phyloP scores from a whole-genome alignment of 2,329 filamentous ascomycete species.

The Cucurbitaria berberidis region DNA sequence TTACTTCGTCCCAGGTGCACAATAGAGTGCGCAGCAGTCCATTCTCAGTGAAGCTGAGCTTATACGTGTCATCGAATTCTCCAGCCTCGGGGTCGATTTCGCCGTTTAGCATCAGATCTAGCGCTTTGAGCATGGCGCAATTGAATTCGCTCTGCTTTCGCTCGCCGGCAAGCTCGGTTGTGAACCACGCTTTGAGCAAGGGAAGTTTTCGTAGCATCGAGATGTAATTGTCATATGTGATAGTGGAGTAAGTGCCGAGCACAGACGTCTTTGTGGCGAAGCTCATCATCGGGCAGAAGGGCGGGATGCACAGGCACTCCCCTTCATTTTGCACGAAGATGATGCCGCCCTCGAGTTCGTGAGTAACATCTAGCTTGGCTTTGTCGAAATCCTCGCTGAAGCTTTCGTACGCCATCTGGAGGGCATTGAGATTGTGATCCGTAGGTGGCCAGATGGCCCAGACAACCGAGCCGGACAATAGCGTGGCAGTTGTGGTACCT shows the following conservation, averaged over 20 bases:
- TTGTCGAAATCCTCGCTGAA: slow-evolving; percentile 1
- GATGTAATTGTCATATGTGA: slow-evolving; percentile 12
- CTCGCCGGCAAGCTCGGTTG: slow-evolving; percentile 16
- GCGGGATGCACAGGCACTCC: slow-evolving; percentile 22
- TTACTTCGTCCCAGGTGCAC: slow-evolving; percentile 19
- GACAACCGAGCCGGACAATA: slow-evolving; percentile 21
- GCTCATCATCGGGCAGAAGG: slow-evolving; percentile 19
- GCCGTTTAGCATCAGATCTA: slow-evolving; percentile 17
- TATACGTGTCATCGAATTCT: neutral
- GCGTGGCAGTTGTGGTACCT: slow-evolving; percentile 16
- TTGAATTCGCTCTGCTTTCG: slow-evolving; percentile 13
- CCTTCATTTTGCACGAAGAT: slow-evolving; percentile 18
- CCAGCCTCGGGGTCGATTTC: slow-evolving; percentile 2
- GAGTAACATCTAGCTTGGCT: neutral
- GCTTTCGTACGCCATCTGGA: slow-evolving; percentile 15
- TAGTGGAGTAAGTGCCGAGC: slow-evolving; percentile 10
- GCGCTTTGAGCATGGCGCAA: slow-evolving; percentile 1
- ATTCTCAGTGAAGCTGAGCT: neutral
- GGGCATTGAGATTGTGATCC: slow-evolving; percentile 14
- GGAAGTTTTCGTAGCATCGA: slow-evolving; percentile 14
- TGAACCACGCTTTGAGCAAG: slow-evolving; percentile 21
- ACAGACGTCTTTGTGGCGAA: slow-evolving; percentile 13
- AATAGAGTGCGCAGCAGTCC: slow-evolving; percentile 13
- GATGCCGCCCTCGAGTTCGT: slow-evolving; percentile 22
- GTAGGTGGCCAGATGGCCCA: slow-evolving; percentile 35